phyloP scores from a whole-genome alignment of 1,139 yeast genomes.

The Arxiozyma slooffiae region DNA sequence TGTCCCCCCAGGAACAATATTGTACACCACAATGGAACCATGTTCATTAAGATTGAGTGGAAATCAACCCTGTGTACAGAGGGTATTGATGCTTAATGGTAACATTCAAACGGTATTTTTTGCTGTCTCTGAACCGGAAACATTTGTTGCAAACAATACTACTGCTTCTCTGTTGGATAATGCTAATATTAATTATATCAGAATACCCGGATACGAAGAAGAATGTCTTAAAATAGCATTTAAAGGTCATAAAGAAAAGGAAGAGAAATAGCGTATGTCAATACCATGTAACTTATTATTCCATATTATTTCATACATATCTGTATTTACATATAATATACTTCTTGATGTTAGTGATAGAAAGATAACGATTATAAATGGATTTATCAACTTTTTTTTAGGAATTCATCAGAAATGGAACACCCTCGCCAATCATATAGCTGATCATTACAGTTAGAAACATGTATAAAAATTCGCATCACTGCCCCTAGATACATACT shows the following conservation, averaged over 20 bases:
- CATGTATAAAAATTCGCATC: too few species aligned
- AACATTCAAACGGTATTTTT: conserved; percentile 69
- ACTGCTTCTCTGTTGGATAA: conserved; percentile 47
- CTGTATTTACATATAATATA: not conserved
- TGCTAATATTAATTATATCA: conserved; percentile 60
- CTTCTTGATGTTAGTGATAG: not conserved
- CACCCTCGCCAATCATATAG: too few species aligned
- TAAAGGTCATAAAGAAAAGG: conserved; percentile 47
- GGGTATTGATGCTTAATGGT: conserved; percentile 48
- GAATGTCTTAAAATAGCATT: conserved; percentile 63
- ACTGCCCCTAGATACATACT: too few species aligned
- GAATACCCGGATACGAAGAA: conserved; percentile 78
- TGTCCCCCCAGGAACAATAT: conserved; percentile 67
- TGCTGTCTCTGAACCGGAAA: conserved; percentile 85
- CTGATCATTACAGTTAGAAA: too few species aligned
- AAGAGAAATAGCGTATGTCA: not conserved
- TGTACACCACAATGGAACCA: conserved; percentile 97
- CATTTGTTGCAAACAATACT: conserved; percentile 70
- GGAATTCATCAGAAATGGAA: too few species aligned
- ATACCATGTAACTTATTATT: not conserved
- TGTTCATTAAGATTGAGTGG: conserved; percentile 87
- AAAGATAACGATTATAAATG: not conserved
- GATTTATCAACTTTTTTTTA: too few species aligned
- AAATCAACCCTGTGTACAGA: conserved; percentile 75
- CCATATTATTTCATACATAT: not conserved